Percentiles rank a stretch among this genome's conserved stretches.
These are phyloP conservation scores for Botrytis elliptica DNA, from an alignment of 2,329 filamentous ascomycete species.

Conservation along the genomic window DNA sequence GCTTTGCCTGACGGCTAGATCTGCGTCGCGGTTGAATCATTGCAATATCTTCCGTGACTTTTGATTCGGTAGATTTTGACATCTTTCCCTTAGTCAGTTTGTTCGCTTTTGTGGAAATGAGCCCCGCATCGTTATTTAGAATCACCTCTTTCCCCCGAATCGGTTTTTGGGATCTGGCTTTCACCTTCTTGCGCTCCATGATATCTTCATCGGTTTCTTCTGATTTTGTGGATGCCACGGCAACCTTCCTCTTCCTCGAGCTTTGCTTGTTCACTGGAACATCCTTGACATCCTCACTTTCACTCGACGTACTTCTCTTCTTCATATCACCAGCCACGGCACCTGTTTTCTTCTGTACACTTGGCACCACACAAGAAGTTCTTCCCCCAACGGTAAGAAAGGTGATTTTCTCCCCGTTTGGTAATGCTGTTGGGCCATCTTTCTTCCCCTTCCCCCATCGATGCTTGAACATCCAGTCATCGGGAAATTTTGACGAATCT, in stretches of 20 bases:
- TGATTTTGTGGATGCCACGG: neutral
- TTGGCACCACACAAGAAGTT: conserved; percentile 85
- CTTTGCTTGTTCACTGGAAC: neutral
- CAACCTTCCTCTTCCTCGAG: conserved; percentile 19
- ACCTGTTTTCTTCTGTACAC: conserved; percentile 73
- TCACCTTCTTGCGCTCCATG: neutral
- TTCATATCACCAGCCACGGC: conserved; percentile 34
- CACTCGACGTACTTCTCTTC: conserved; percentile 43
- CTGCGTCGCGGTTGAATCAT: neutral
- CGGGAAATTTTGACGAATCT: conserved; percentile 80
- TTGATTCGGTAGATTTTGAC: conserved; percentile 17
- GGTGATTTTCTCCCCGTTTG: conserved; percentile 79
- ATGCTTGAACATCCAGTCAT: conserved; percentile 84
- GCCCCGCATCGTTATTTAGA: neutral
- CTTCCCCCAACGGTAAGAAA: conserved; percentile 88
- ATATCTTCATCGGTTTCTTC: conserved; percentile 1
- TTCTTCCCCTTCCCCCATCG: conserved; percentile 90
- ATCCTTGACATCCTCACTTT: conserved; percentile 38
- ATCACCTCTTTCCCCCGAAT: neutral
- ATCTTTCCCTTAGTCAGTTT: conserved; percentile 20
- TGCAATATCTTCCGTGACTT: conserved; percentile 6
- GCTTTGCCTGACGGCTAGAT: neutral
- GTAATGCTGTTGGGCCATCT: conserved; percentile 62
- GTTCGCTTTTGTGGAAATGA: neutral
- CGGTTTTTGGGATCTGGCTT: neutral